phyloP scores from a whole-genome alignment of 768 basidiomycete species.

The Pisolithus albus region DNA sequence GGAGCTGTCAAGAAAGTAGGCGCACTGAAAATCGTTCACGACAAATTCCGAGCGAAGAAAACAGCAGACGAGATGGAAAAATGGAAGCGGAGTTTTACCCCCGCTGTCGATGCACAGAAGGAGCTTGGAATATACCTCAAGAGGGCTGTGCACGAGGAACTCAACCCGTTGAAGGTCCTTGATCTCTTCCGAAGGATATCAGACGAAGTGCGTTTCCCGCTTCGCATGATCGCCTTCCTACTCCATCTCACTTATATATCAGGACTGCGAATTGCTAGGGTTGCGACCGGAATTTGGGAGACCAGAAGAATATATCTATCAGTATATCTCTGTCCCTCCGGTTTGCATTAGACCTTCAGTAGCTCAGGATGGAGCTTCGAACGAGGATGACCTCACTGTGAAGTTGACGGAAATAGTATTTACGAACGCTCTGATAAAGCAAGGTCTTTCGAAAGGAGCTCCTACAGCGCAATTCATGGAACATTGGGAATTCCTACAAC shows the following conservation, averaged over 20 bases:
- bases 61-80: slow-evolving; percentile 82
- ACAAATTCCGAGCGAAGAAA: slow-evolving; percentile 95
- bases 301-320: slow-evolving; percentile 98
- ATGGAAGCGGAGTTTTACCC: slow-evolving; percentile 75
- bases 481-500: slow-evolving; percentile 97
- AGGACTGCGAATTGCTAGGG: slow-evolving; percentile 95
- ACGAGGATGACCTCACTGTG: slow-evolving; percentile 96
- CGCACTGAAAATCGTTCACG: slow-evolving; percentile 92
- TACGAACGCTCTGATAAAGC: slow-evolving; percentile 87
- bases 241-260: slow-evolving; percentile 3
- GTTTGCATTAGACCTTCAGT: slow-evolving; percentile 97
- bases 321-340: slow-evolving; percentile 96
- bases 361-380: slow-evolving; percentile 94
- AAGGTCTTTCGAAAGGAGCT: slow-evolving; percentile 80
- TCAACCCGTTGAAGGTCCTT: slow-evolving; percentile 90
- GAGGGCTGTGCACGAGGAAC: slow-evolving; percentile 85
- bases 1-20: slow-evolving; percentile 96
- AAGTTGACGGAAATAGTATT: slow-evolving; percentile 97
- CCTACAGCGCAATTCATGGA: slow-evolving; percentile 92
- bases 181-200: slow-evolving; percentile 90
- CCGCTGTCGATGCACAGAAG: slow-evolving; percentile 80
- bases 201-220: slow-evolving; percentile 56
- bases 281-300: slow-evolving; percentile 82
- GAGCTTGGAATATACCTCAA: slow-evolving; percentile 79
- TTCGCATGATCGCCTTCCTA: not conserved